These are phyloP conservation scores for Brassica rapa DNA, from an alignment of 345 rosid genomes.

Conservation along the genomic window DNA sequence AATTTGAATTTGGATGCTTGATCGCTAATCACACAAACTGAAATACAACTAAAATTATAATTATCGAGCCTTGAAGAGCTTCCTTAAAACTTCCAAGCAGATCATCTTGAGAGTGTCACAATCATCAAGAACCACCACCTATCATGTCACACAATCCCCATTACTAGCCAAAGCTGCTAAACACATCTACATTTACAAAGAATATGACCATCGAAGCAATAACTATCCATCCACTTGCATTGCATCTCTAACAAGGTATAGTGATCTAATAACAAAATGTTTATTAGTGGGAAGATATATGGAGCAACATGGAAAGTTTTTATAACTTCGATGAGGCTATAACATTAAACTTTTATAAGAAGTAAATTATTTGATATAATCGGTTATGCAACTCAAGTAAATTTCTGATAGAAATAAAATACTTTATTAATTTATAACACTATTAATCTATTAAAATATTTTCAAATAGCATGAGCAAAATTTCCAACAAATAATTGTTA, in stretches of 20 bases:
- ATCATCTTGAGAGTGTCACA: not conserved
- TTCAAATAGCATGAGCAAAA: too few species aligned
- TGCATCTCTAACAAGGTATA: not conserved
- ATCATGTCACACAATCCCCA: not conserved
- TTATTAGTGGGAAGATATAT: not conserved
- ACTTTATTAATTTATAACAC: not conserved
- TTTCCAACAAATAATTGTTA: too few species aligned
- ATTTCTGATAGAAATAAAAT: not conserved
- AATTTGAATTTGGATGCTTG: not conserved
- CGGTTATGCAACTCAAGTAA: not conserved
- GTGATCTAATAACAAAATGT: not conserved
- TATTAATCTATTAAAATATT: not conserved
- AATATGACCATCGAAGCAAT: not conserved
- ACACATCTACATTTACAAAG: too few species aligned
- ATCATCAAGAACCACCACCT: not conserved
- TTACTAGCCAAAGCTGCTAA: not conserved
- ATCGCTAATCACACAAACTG: not conserved
- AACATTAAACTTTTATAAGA: not conserved
- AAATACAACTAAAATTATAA: not conserved
- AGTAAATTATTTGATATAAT: not conserved
- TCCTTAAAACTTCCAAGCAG: not conserved
- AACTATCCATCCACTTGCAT: not conserved
- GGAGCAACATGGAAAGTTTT: not conserved
- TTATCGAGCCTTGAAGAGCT: not conserved
- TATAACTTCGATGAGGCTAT: not conserved